Evolutionary conservation across 2,329 filamentous ascomycete genomes (phyloP), one percentile per base, ranked within the genome.

Genomic region (Huntiella abstrusa): DNA sequence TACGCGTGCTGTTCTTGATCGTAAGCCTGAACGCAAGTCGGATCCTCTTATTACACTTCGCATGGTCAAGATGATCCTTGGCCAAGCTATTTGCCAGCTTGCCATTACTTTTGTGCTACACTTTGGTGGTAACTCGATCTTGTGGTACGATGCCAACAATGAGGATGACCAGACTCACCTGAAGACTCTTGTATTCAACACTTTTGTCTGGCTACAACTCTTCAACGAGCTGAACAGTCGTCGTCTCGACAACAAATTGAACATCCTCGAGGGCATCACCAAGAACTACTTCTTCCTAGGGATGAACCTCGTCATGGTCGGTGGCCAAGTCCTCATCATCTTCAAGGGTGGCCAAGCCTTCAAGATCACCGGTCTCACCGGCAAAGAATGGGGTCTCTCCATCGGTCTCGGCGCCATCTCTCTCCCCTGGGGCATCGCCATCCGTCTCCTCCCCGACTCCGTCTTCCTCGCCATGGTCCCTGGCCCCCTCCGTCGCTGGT

Each of bases 221-320:
- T 87, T 91, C 67, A 88, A 87, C 59, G 71, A 80, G 55, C 71
- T 83, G 62, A 87, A 87, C 65, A 88, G 85, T 64, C 79, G 81
- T 47, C 79, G 83, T 11, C 71, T 93, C 12, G 86, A 93, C 61
- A 93, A 92, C 62, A 75, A 75, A 48, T 78, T 91, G 64, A 93
- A 93, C 59, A 80, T 93, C 48, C 84, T 93, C 49, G 84, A 92
- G 59, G 82, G 82, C 47, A 75, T 93, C 48, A 70, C 72, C 15
- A 71, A 70, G 54, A 93, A 93, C 59, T 76, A 70, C 57, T 91
- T 87, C 68, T 93, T 93, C 65, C 70, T 87, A 28, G 66, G 66
- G 19, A 92, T 93, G 61, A 83, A 86, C 61, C 56, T 71, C 46
- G 69, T 91, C 60, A 92, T 93, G 79, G 69, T 91, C 49, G 84